A percentile compares a stretch with the other conserved stretches of the same genome.
Conservation (phyloP, 1,284 basidiomycete species). For the Ganoderma leucocontextum region DNA sequence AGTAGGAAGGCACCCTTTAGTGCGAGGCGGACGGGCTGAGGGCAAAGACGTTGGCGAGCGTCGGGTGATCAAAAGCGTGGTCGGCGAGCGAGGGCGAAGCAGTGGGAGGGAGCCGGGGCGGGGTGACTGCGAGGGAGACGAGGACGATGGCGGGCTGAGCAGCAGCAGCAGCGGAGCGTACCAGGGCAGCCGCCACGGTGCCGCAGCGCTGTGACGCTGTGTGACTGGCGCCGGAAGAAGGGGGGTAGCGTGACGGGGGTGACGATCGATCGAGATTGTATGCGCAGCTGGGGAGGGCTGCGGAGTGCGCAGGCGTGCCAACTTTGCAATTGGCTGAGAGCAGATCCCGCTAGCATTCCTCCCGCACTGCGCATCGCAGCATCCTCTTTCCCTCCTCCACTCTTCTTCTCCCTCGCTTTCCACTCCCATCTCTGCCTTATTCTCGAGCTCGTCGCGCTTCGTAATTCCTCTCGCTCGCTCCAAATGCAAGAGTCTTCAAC, state of each 20-base stretch:
- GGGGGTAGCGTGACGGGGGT: conserved; percentile 22
- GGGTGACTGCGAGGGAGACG: conserved; percentile 11
- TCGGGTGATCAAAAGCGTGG: background rate
- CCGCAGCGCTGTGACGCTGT: conserved; percentile 20
- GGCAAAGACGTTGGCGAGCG: background rate
- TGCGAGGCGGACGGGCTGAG: conserved; percentile 5
- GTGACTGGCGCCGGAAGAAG: conserved; percentile 10
- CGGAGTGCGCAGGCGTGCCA: conserved; percentile 35
- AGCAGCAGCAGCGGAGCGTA: conserved; percentile 10
- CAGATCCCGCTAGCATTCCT: conserved; percentile 36
- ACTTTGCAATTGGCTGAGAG: conserved; percentile 37
- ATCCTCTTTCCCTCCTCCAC: conserved; percentile 33
- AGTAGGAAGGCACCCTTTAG: conserved; percentile 10
- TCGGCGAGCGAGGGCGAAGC: conserved; percentile 5
- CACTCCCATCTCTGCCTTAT: conserved; percentile 25
- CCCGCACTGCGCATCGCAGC: conserved; percentile 41
- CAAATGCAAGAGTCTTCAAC: conserved; percentile 37
- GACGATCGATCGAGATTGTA: conserved; percentile 30
- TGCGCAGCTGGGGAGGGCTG: conserved; percentile 35
- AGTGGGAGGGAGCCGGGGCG: background rate
- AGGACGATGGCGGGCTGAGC: conserved; percentile 14
- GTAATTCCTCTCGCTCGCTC: background rate
- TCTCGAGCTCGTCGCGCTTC: conserved; percentile 26
- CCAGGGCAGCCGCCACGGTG: conserved; percentile 19
- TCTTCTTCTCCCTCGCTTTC: conserved; percentile 25